Conservation (phyloP, 2,329 filamentous ascomycete genomes). For the Aureobasidium sp. region DNA sequence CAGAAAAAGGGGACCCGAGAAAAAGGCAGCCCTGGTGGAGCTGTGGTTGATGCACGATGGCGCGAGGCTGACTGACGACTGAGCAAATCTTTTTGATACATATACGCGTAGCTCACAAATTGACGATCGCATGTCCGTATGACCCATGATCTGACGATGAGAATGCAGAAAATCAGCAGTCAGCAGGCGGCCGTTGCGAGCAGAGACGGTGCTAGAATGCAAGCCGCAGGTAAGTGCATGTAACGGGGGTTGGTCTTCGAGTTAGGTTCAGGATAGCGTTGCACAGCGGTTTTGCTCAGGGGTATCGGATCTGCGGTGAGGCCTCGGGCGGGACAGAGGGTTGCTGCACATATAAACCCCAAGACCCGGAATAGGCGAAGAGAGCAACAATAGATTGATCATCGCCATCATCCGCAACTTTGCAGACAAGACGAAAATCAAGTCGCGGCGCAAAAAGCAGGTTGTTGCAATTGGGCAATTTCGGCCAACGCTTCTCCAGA, state of each 20-base stretch:
- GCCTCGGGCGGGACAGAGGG: neutral
- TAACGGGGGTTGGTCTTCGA: constrained; percentile 4
- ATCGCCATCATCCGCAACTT: neutral
- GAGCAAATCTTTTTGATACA: neutral
- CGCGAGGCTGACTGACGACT: neutral
- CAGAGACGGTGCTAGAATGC: neutral
- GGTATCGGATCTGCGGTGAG: neutral
- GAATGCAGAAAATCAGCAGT: neutral
- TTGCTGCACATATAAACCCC: neutral
- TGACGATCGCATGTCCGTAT: neutral
- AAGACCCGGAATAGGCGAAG: constrained; percentile 1
- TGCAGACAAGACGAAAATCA: neutral
- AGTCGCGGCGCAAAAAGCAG: neutral
- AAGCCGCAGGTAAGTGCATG: neutral
- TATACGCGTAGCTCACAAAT: neutral
- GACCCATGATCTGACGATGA: neutral
- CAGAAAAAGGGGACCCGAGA: neutral
- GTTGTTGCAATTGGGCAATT: neutral
- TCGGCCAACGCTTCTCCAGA: constrained; percentile 5
- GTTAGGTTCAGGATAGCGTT: constrained; percentile 5
- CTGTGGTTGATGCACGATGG: neutral
- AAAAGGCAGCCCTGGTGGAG: neutral
- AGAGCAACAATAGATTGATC: neutral
- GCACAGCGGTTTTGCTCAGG: constrained; percentile 7
- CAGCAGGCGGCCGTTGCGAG: neutral